These are phyloP conservation scores for Penicillium dipodomyicola DNA, from an alignment of 495 filamentous ascomycete species.

Conservation along the genomic window DNA sequence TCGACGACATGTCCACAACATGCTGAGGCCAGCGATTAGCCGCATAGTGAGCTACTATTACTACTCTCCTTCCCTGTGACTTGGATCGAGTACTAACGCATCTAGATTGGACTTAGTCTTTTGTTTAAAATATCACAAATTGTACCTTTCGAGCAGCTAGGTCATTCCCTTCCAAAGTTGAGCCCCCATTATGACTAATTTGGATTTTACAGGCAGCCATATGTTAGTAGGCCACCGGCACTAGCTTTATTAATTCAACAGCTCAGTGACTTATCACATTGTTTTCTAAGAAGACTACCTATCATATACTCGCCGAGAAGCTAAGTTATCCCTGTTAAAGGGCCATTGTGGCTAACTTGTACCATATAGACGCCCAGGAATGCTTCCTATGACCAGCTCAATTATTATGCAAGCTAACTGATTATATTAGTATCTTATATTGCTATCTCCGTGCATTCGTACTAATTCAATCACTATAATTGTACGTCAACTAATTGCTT, in stretches of 20 bases:
- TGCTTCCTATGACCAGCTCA: not conserved
- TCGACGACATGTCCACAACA: not conserved
- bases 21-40: not conserved
- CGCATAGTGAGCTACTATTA: not conserved
- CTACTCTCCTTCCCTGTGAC: not conserved
- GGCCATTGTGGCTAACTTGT: not conserved
- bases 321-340: not conserved
- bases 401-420: not conserved
- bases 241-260: not conserved
- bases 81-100: not conserved
- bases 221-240: not conserved
- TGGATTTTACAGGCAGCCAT: not conserved
- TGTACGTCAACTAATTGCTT: not conserved
- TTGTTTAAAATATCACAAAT: not conserved
- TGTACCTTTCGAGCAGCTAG: not conserved
- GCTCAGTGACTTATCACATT: not conserved
- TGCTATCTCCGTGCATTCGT: not conserved
- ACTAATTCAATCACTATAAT: not conserved
- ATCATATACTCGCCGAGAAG: not conserved
- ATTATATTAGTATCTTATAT: not conserved
- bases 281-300: not conserved
- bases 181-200: not conserved
- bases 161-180: not conserved
- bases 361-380: not conserved
- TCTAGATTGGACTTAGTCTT: not conserved